phyloP scores from a whole-genome alignment of 805 yeast species.

The Saturnispora bothae region DNA sequence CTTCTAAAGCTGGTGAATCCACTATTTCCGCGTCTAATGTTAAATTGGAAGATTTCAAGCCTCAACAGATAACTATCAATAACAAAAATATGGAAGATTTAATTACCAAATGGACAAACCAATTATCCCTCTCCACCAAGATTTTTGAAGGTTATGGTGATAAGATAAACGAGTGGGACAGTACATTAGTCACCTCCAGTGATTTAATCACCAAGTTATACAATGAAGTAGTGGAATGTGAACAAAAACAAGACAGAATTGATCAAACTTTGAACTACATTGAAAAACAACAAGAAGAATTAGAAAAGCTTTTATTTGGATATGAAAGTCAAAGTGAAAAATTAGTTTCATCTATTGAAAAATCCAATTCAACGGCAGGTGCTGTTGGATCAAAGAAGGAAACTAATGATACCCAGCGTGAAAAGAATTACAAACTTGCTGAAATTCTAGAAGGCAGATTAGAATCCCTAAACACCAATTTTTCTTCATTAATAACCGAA shows the following conservation, averaged over 20 bases:
- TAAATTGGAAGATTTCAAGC: slow-evolving; percentile 46
- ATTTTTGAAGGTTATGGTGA: slow-evolving; percentile 68
- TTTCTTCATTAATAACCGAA: slow-evolving; percentile 66
- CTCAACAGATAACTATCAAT: slow-evolving; percentile 66
- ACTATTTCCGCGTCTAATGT: slow-evolving; percentile 14
- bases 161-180: slow-evolving; percentile 79
- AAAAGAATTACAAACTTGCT: slow-evolving; percentile 80
- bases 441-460: slow-evolving; percentile 74
- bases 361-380: slow-evolving; percentile 13
- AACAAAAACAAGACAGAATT: slow-evolving; percentile 71
- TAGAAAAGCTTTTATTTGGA: slow-evolving; percentile 69
- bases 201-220: slow-evolving; percentile 72
- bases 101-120: slow-evolving; percentile 87
- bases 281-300: slow-evolving; percentile 85
- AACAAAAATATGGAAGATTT: slow-evolving; percentile 90
- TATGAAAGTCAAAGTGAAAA: slow-evolving; percentile 68
- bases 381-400: slow-evolving; percentile 7
- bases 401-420: slow-evolving; percentile 76
- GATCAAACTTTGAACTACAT: slow-evolving; percentile 83
- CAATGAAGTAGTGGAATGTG: slow-evolving; percentile 70
- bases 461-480: slow-evolving; percentile 65
- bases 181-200: slow-evolving; percentile 71
- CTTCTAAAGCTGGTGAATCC: slow-evolving; percentile 5
- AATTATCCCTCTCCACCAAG: slow-evolving; percentile 59
- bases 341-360: slow-evolving; percentile 29